Percentiles rank a stretch among this genome's conserved stretches.
phyloP scores from a whole-genome alignment of 768 basidiomycete genomes.

The Boletus reticuloceps region DNA sequence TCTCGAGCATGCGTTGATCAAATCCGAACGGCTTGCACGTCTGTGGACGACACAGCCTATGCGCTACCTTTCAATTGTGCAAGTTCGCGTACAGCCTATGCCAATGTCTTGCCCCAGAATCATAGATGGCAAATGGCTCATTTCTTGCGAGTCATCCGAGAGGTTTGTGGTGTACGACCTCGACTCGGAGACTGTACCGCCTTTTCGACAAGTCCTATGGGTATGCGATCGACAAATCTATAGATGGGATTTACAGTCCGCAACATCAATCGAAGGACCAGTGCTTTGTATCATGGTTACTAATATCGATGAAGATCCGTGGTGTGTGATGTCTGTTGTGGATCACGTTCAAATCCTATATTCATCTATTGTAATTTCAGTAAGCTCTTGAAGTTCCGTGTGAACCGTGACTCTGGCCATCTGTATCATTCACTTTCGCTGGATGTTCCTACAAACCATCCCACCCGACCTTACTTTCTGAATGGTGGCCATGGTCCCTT shows the following conservation, averaged over 20 bases:
- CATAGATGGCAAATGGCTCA: too few relatives aligned
- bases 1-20: neutral
- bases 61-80: too few relatives aligned
- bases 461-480: too few relatives aligned
- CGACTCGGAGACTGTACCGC: neutral
- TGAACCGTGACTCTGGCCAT: neutral
- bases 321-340: neutral
- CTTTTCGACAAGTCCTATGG: neutral
- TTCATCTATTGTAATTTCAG: neutral
- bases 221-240: neutral
- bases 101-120: too few relatives aligned
- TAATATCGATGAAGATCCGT: neutral
- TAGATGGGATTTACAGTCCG: neutral
- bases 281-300: neutral
- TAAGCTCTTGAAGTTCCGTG: neutral
- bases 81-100: too few relatives aligned
- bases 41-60: neutral
- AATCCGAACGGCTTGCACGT: neutral
- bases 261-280: neutral
- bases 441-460: neutral
- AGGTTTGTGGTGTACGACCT: neutral
- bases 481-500: too few relatives aligned
- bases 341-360: neutral
- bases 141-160: too few relatives aligned
- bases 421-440: neutral